Evolutionary conservation across 306 rosid species (phyloP), one percentile per base, ranked within the genome.

Genomic region (Argentina anserina): DNA sequence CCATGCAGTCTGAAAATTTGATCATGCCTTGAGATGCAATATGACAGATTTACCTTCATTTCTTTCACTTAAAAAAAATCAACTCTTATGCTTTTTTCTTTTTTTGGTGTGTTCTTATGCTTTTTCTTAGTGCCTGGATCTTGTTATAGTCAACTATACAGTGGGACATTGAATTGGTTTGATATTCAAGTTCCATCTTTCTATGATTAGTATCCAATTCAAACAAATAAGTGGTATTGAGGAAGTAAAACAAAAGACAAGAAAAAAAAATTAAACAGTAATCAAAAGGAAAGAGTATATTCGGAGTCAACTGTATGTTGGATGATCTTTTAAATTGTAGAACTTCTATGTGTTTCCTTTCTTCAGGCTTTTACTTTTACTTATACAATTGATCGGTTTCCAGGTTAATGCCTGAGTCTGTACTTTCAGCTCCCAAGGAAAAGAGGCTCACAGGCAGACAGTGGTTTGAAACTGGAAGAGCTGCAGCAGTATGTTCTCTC

Each of bases 341-440:
- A 67, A 55, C 28, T 53, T 40, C 9, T 12, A n/a, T 39, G 31
- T 31, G 15, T 47, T 20, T 3, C 63, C 29, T 60, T 39, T 34
- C 52, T 20, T 70, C 55, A 36, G 13, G 53, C 26, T 6, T 70
- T 66, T 62, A 42, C 28, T 13, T 34, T 46, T 13, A 42, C 64
- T 33, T 47, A 43, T 61, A 65, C 70, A 46, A 34, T 64, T 47
- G 73, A 66, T 49, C 41, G 31, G 75, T 65, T 66, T 87, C 73
- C 87, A 95, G 99, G 97, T 67, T 95, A 84, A 91, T 95, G 99
- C 99, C 99, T 0, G 99, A 90, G 78, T 74, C 97, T 40, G 99
- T 80, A 25, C 97, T 95, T 47, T 14, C 97, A 50, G 89, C 90
- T 61, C 86, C 99, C 0, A 95, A 90, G 90, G 99, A 95, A 76